Percentiles rank a stretch among this genome's conserved stretches.
Evolutionary conservation across 768 basidiomycete species (phyloP).

Genomic region (Brasilioporus rufonigricans): DNA sequence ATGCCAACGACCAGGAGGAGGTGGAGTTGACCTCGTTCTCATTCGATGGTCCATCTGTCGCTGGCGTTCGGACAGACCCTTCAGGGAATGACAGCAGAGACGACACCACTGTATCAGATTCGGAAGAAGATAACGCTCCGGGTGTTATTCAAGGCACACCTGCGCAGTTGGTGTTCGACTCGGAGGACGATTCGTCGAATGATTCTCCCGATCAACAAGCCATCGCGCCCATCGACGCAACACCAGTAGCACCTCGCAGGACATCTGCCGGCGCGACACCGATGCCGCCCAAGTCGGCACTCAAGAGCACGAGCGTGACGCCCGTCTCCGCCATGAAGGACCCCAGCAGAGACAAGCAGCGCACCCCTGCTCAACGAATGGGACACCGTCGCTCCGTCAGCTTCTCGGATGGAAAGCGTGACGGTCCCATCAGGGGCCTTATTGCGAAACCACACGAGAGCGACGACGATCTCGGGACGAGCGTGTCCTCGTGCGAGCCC

Average conservation of each 20-base stretch:
- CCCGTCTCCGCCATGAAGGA: constrained; percentile 61
- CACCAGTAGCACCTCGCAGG: constrained; percentile 20
- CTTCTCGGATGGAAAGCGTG: constrained; percentile 91
- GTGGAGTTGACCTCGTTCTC: constrained; percentile 69
- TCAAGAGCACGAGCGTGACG: constrained; percentile 47
- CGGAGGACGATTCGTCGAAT: constrained; percentile 41
- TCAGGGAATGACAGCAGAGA: constrained; percentile 33
- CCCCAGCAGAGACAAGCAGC: constrained; percentile 44
- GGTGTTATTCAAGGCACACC: constrained; percentile 5
- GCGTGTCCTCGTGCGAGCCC: constrained; percentile 15
- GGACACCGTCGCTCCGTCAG: constrained; percentile 83
- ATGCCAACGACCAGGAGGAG: constrained; percentile 61
- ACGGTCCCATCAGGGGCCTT: constrained; percentile 82
- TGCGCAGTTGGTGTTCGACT: constrained; percentile 13
- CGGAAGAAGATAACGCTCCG: constrained; percentile 26
- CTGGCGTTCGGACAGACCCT: constrained; percentile 51
- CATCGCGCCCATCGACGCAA: constrained; percentile 7
- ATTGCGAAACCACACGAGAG: constrained; percentile 36
- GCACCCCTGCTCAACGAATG: constrained; percentile 51
- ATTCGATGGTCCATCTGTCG: constrained; percentile 60
- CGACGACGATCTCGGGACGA: constrained; percentile 34
- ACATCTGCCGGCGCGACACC: constrained; percentile 17
- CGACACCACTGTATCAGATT: constrained; percentile 41
- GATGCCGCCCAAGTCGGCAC: constrained; percentile 38
- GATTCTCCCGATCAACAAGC: constrained; percentile 9